Base-by-base conservation (phyloP, 768 basidiomycete genomes). In the Leucosporidium scottii region DNA sequence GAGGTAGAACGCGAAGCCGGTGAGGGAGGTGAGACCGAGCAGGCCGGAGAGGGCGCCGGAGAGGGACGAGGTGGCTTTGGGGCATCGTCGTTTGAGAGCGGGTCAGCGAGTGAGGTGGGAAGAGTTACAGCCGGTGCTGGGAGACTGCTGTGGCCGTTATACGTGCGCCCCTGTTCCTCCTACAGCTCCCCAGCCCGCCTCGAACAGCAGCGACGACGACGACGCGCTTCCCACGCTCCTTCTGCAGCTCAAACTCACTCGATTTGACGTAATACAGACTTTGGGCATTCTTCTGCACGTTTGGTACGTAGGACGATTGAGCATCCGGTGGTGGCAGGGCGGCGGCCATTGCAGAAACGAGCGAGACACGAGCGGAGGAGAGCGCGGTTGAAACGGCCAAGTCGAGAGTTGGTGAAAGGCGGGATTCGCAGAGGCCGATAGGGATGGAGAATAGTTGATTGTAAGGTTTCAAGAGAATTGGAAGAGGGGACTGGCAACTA, bases 241-340 rank as follows among this genome's bases (percentile, higher is more conserved):
- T 44, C 39, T 44, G 39, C 15, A 44, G 8, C 8, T 3, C 39
- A 44, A 17, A 31, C 66, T 39, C 17, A 69, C 67, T 73, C 28
- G 65, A 67, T 62, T 73, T 73, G 23, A 73, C 68, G 57, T 73
- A 69, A 63, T 67, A 62, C 27, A 73, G 60, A 1, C 56, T 27
- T 31, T 56, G 51, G 34, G 34, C 30, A 61, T 73, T 73, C 57
- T 61, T 34, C 0, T 39, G 30, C 17, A 73, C 60, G 64, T 67
- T 69, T 2, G 65, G 68, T 0, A 51, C 13, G 62, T 48, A 72
- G 34, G 49, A 28, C 8, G 39, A 44, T 28, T 61, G 28, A 18
- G 59, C n/a, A 49, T 6, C 13, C 0, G 48, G 28, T 31, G 59
- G 44, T 3, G 23, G 44, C 47, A 60, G 48, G 5, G 51, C 12